Evolutionary conservation across 805 yeast genomes (phyloP), one percentile per base, ranked within the genome.

Genomic region (Osmozyma mogii): DNA sequence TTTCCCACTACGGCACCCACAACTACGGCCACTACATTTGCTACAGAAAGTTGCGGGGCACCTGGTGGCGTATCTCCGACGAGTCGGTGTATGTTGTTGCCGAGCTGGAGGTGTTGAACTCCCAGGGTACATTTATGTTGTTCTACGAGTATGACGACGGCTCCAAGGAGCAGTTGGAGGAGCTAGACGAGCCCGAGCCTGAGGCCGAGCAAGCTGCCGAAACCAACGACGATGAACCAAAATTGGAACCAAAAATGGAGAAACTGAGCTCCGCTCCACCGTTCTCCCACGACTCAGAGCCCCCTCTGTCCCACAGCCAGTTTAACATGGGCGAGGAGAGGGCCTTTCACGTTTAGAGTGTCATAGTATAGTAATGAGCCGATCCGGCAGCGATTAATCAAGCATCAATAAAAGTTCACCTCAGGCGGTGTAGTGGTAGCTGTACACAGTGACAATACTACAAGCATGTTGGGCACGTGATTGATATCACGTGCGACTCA

Each of bases 11-110:
- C 52, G 98, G 98, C 28, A 82, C 95, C 1, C 96, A 92, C 45
- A 87, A 89, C 45, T 92, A 85, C 51, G 98, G 98, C n/a, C 98
- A 89, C 54, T 89, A 89, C 50, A 83, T 89, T 37, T 85, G 94
- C 24, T 89, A 72, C 58, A 74, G 96, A 47, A 79, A 75, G 46
- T 70, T 61, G 34, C 71, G 94, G 41, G 92, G 88, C 2, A 68
- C 75, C 8, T 89, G 98, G 98, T 88, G 96, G 95, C 72, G 95
- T 50, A 79, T 88, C 12, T 80, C 92, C 44, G 98, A 92, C 54
- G 95, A 87, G 49, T 75, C 78, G 3, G 94, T 88, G 3, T 75
- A 84, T 36, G 68, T 83, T 18, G 85, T 84, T 3, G 70, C 76
- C 9, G 95, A 84, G 49, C 70, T 70, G 3, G 95, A 88, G 49